A percentile compares a stretch with the other conserved stretches of the same genome.
Evolutionary conservation across 148 eudicot species (phyloP).

Genomic region (Chenopodium quinoa): DNA sequence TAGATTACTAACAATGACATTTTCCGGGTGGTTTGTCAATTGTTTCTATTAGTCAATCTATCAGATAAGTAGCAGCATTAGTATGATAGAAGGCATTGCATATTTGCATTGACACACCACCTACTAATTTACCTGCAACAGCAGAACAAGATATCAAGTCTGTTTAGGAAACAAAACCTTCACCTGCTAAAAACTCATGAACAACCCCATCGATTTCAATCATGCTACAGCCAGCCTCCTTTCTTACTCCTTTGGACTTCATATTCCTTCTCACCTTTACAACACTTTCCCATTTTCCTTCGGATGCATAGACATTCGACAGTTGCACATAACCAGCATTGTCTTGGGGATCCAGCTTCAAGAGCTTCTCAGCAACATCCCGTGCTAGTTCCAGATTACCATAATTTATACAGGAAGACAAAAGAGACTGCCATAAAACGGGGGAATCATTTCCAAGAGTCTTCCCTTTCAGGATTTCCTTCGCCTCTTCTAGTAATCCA

Average conservation of each 20-base stretch:
- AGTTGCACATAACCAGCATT: conserved; percentile 14
- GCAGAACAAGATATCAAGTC: background rate
- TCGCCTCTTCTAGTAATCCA: conserved; percentile 16
- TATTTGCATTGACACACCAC: background rate
- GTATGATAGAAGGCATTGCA: background rate
- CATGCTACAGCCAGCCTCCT: conserved; percentile 35
- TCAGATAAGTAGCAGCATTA: background rate
- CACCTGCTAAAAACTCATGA: conserved; percentile 39
- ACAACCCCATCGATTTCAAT: conserved; percentile 37
- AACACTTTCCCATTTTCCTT: conserved; percentile 20
- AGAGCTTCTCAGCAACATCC: conserved; percentile 26
- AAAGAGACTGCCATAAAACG: conserved; percentile 33
- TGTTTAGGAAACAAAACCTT: conserved; percentile 22
- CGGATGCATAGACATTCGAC: conserved; percentile 17
- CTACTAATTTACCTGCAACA: background rate
- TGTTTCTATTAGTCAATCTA: background rate
- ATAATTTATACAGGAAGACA: conserved; percentile 30
- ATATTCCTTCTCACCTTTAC: conserved; percentile 12
- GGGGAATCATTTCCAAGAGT: conserved; percentile 21
- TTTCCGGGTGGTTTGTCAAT: background rate
- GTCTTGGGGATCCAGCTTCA: conserved; percentile 15
- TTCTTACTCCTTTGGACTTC: conserved; percentile 30
- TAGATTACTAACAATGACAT: background rate
- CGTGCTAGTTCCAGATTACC: conserved; percentile 29
- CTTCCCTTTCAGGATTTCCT: conserved; percentile 18